These are phyloP conservation scores for Salix brachista DNA, from an alignment of 345 rosid genomes.

Conservation along the genomic window DNA sequence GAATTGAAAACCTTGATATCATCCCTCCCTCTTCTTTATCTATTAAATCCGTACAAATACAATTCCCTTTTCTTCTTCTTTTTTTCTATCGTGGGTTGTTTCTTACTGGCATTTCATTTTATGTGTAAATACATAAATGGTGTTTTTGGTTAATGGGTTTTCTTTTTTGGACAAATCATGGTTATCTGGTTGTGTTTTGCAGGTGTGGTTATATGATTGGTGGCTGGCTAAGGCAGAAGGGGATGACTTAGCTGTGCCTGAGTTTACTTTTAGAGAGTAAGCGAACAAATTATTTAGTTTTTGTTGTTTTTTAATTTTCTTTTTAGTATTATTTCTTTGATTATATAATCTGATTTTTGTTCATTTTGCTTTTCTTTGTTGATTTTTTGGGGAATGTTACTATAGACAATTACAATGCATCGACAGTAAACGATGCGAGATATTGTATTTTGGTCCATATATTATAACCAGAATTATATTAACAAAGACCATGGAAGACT, in stretches of 20 bases:
- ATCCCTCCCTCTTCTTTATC: background rate
- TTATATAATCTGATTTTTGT: no score
- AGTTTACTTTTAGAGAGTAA: conserved; percentile 35
- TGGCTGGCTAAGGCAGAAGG: conserved; percentile 30
- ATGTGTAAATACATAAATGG: background rate
- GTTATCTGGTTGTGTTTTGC: background rate
- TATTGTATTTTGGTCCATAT: no score
- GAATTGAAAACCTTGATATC: no score
- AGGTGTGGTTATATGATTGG: conserved; percentile 39
- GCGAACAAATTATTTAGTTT: background rate
- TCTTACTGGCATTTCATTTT: no score
- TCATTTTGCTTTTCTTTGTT: no score
- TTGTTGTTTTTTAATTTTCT: no score
- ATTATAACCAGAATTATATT: no score
- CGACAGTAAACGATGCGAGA: no score
- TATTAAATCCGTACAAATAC: background rate
- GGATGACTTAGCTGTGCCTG: conserved; percentile 35
- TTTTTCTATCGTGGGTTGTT: background rate
- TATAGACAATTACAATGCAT: no score
- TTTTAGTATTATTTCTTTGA: no score
- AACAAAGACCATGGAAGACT: no score
- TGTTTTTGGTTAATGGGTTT: background rate
- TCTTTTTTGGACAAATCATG: background rate
- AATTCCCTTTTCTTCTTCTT: background rate
- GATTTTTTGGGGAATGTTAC: no score